Base-by-base conservation (phyloP, 1,284 basidiomycete genomes). In the Ustilago esculenta region DNA sequence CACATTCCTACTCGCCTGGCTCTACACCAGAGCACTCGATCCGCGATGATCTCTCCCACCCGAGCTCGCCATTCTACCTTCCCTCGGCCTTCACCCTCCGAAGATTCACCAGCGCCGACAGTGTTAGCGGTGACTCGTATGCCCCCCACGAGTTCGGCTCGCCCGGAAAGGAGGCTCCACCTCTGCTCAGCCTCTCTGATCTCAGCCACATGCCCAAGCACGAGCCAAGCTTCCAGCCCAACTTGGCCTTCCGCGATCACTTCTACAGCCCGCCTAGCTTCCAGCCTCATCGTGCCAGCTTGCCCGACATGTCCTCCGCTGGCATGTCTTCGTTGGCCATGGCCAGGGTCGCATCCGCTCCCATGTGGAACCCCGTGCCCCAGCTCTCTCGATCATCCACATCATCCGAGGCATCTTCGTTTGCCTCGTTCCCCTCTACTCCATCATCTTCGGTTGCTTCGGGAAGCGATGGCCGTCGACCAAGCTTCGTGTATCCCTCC, bases 21-120 rank as follows among this genome's bases (percentile, higher is more conserved):
- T 65, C 72, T 8, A 72, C 72, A 8, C 72, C 68, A 5, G 69
- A 72, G 9, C 53, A 68, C 46, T 70, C 70, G 34, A 48, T 60
- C 29, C 52, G 55, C 2, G 51, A 54, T 27, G 56, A 56, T 32
- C 32, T 52, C 33, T 65, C 59, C 21, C 18, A 55, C 23, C 63
- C 61, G 15, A 47, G 49, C 41, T 69, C 67, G 48, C 64, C 67
- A 29, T 70, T 61, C 53, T 61, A 66, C 14, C 47, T 54, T 18
- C 36, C 60, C 9, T 63, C 61, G 25, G 39, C 54, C 18, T 34
- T 57, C 15, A 51, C 57, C 15, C 41, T 66, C 17, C 63, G 56
- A 42, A 55, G 66, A 32, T 29, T 60, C 29, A 54, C 53, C 30
- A 66, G 63, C 46, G 43, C 48, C 37, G 58, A 61, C 46, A 57